Evolutionary conservation across 2,329 filamentous ascomycete genomes (phyloP), one percentile per base, ranked within the genome.

Genomic region (Didymella pomorum): DNA sequence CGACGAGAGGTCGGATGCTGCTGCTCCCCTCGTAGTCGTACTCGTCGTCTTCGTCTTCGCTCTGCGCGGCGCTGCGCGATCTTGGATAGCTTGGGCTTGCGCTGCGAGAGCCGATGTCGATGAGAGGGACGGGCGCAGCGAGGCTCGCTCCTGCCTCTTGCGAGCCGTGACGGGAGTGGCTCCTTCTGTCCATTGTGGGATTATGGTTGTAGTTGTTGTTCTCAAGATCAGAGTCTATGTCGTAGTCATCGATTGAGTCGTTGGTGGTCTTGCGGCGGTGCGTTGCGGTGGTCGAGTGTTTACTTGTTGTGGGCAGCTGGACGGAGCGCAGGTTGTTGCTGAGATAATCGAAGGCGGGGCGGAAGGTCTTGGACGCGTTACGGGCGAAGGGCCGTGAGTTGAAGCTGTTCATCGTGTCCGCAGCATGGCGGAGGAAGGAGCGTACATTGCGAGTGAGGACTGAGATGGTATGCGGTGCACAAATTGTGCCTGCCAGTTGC

Each of bases 11-110:
- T 52, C 76, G 68, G 68, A 79, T 74, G 68, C 64, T 76, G 46
- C 69, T 73, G 41, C 23, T 25, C 7, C 23, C 23, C 23, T 25
- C 23, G 23, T 25, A 25, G 23, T 25, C 23, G 29, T 61, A 65
- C 12, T 79, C 75, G 47, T 82, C 80, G 37, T 82, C 80, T 50
- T 83, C 81, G 57, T 80, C 80, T 55, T 82, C 80, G 56, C 77
- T 79, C 56, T 79, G 79, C 8, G 67, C 77, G 8, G 80, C 78
- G 60, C 72, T 79, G 50, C 77, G 69, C 45, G 56, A 75, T 53
- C 78, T 72, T n/a, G 77, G 74, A 63, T 79, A 81, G 28, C 78
- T 81, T 8, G 52, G 52, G 5, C 35, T 33, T 20, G 78, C 77
- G 21, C 77, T 79, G 51, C 80, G 75, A 45, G 72, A 71, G 31